These are phyloP conservation scores for Dactylellina parvicollis DNA, from an alignment of 2,329 filamentous ascomycete genomes.

Conservation along the genomic window DNA sequence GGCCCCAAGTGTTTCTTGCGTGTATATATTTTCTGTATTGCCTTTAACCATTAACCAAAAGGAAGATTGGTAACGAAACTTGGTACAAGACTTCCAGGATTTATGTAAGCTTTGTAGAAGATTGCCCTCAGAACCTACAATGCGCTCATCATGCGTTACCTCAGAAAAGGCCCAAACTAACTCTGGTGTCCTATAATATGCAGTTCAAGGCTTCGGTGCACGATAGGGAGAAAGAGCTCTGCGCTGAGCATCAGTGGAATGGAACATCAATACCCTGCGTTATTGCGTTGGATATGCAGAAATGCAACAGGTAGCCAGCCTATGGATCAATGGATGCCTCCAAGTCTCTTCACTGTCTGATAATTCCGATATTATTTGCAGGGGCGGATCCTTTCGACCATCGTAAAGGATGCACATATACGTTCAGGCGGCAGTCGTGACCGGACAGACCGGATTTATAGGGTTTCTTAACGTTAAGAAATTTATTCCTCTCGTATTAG, in stretches of 20 bases:
- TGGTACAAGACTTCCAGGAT: too few relatives aligned
- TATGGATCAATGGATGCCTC: neutral
- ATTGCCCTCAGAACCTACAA: too few relatives aligned
- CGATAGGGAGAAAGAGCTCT: neutral
- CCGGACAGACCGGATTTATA: neutral
- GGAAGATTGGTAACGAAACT: too few relatives aligned
- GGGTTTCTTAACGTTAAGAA: too few relatives aligned
- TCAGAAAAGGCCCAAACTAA: neutral
- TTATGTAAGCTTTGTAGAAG: too few relatives aligned
- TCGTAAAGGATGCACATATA: conserved; percentile 5
- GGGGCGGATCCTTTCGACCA: conserved; percentile 6
- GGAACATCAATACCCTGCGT: conserved; percentile 2
- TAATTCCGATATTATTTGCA: too few relatives aligned
- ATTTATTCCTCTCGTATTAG: neutral
- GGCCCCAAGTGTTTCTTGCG: neutral
- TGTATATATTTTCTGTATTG: too few relatives aligned
- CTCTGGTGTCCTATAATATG: neutral
- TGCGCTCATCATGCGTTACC: too few relatives aligned
- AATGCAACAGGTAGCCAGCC: conserved; percentile 11
- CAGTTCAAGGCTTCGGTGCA: neutral
- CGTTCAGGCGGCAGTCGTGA: neutral
- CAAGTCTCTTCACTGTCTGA: neutral
- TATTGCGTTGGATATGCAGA: neutral
- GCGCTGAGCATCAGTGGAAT: too few relatives aligned
- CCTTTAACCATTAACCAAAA: too few relatives aligned